These are phyloP conservation scores for Closterium sp. DNA, from an alignment of 139 green algal genomes.

Conservation along the genomic window DNA sequence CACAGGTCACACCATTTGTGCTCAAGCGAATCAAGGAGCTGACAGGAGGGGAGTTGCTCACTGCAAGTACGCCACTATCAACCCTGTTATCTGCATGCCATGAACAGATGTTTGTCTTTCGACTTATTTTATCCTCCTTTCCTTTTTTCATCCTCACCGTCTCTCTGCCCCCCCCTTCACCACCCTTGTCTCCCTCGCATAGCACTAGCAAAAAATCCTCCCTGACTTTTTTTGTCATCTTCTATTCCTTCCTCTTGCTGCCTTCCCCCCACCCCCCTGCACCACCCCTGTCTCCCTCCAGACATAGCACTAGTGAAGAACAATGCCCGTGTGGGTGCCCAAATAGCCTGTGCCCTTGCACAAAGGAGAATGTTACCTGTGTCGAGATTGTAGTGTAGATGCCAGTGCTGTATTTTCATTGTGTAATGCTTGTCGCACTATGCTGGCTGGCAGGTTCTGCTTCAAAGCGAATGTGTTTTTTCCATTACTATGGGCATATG, in stretches of 20 bases:
- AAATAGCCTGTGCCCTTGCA: conserved; percentile 62
- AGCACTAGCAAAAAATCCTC: no score
- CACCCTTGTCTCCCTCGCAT: no score
- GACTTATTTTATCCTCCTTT: background rate
- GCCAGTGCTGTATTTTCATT: no score
- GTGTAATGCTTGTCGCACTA: no score
- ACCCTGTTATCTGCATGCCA: no score
- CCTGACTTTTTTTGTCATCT: no score
- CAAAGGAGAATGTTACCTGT: background rate
- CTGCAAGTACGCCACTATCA: no score
- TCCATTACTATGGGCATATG: no score
- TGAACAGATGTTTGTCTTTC: no score
- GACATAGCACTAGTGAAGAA: conserved; percentile 91
- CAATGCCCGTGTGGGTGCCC: conserved; percentile 83
- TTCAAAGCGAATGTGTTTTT: no score
- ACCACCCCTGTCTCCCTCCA: conserved; percentile 7
- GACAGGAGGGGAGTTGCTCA: conserved; percentile 76
- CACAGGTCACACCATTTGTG: conserved; percentile 88
- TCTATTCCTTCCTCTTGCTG: no score
- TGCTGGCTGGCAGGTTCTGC: no score
- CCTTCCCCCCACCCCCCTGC: background rate
- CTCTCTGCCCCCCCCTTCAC: background rate
- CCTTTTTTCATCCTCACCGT: background rate
- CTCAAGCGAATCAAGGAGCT: conserved; percentile 78
- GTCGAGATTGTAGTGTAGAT: background rate